phyloP scores from a whole-genome alignment of 441 rosid genomes.

The Populus hybrid region DNA sequence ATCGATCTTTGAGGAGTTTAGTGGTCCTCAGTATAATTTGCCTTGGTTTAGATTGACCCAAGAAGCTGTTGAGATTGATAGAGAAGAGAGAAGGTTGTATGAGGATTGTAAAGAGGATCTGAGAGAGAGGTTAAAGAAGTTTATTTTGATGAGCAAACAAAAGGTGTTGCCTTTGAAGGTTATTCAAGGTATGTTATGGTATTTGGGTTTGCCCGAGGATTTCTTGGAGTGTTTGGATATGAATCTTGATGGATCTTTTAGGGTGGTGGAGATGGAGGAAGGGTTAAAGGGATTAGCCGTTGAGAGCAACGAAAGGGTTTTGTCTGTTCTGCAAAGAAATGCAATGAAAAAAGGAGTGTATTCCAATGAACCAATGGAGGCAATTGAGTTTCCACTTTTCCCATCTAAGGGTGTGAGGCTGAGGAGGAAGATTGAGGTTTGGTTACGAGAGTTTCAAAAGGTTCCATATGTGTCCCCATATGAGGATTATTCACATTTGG shows the following conservation, averaged over 20 bases:
- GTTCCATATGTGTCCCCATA: constrained; percentile 77
- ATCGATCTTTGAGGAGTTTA: constrained; percentile 71
- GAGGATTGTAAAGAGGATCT: constrained; percentile 51
- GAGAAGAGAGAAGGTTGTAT: constrained; percentile 40
- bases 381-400: constrained; percentile 69
- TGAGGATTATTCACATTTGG: constrained; percentile 62
- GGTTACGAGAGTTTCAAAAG: constrained; percentile 70
- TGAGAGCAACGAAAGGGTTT: constrained; percentile 27
- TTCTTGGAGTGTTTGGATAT: constrained; percentile 38
- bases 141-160: constrained; percentile 67
- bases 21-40: constrained; percentile 59
- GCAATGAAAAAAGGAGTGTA: constrained; percentile 44
- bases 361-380: constrained; percentile 33
- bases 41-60: constrained; percentile 89
- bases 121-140: constrained; percentile 47
- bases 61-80: constrained; percentile 62
- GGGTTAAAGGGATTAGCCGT: constrained; percentile 69
- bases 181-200: constrained; percentile 73
- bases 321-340: constrained; percentile 63
- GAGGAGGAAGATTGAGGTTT: constrained; percentile 62
- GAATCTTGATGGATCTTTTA: constrained; percentile 47
- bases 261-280: constrained; percentile 62
- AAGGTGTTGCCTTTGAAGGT: constrained; percentile 70
- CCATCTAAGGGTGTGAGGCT: constrained; percentile 78
- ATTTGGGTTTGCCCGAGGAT: constrained; percentile 67